These are phyloP conservation scores for Didymella sp. DNA, from an alignment of 2,329 filamentous ascomycete genomes.

Conservation along the genomic window DNA sequence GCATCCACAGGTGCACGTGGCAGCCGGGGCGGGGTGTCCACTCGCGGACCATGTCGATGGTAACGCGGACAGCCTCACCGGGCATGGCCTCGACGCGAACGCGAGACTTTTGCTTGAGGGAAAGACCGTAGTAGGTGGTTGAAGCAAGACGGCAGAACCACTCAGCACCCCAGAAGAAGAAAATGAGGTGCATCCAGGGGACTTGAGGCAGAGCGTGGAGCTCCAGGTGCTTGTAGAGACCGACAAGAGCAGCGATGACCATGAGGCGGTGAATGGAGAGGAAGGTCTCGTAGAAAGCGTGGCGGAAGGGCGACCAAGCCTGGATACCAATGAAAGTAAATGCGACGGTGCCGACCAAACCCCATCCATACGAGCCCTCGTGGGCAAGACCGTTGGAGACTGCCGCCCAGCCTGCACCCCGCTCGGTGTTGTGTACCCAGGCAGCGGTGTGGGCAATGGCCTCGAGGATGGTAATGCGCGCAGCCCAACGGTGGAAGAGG, in stretches of 20 bases:
- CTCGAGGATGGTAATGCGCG: constrained; percentile 74
- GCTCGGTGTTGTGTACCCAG: constrained; percentile 72
- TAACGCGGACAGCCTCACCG: constrained; percentile 66
- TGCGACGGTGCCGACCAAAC: constrained; percentile 65
- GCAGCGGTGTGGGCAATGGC: constrained; percentile 72
- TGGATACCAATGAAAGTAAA: constrained; percentile 72
- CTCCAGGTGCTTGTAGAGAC: constrained; percentile 80
- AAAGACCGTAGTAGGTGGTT: constrained; percentile 62
- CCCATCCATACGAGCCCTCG: constrained; percentile 70
- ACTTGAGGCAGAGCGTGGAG: constrained; percentile 72
- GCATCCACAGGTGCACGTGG: constrained; percentile 68
- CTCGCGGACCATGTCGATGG: constrained; percentile 64
- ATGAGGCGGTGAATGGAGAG: constrained; percentile 83
- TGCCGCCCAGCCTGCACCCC: constrained; percentile 68
- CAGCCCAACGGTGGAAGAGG: constrained; percentile 83
- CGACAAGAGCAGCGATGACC: constrained; percentile 70
- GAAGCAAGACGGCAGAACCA: constrained; percentile 57
- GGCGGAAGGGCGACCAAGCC: constrained; percentile 80
- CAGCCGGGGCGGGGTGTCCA: constrained; percentile 63
- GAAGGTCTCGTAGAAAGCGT: constrained; percentile 98
- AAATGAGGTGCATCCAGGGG: constrained; percentile 75
- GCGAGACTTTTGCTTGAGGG: constrained; percentile 57
- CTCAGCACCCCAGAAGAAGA: constrained; percentile 80
- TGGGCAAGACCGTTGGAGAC: constrained; percentile 62
- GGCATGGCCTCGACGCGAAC: constrained; percentile 66